These are phyloP conservation scores for Candolleomyces efflorescens DNA, from an alignment of 768 basidiomycete genomes.

Conservation along the genomic window DNA sequence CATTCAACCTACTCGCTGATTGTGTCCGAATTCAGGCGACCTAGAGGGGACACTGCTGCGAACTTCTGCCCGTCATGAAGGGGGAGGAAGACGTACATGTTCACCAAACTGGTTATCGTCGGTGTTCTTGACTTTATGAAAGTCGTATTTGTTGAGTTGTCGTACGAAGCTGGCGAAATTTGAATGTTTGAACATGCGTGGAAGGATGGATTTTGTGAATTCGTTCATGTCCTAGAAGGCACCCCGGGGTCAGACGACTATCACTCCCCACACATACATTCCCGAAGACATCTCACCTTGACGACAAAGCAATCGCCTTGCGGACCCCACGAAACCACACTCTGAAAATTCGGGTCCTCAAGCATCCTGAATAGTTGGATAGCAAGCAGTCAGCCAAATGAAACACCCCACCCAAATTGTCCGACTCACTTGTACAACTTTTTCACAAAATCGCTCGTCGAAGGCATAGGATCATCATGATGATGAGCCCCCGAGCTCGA, in stretches of 20 bases:
- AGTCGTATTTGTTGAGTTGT: slow-evolving; percentile 95
- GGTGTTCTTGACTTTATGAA: slow-evolving; percentile 92
- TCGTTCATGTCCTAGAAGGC: slow-evolving; percentile 78
- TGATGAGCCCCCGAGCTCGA: slow-evolving; percentile 5
- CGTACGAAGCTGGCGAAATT: slow-evolving; percentile 92
- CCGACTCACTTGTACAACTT: slow-evolving; percentile 82
- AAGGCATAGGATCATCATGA: slow-evolving; percentile 72
- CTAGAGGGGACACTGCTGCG: too few species aligned
- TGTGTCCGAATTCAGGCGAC: too few species aligned
- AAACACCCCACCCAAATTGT: neutral
- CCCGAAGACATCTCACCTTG: slow-evolving; percentile 42
- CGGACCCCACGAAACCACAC: slow-evolving; percentile 81
- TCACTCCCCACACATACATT: too few species aligned
- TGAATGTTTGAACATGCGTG: slow-evolving; percentile 92
- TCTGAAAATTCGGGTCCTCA: slow-evolving; percentile 67
- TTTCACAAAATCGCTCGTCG: slow-evolving; percentile 93
- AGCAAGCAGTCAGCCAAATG: neutral
- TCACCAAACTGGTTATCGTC: slow-evolving; percentile 73
- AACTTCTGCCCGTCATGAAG: too few species aligned
- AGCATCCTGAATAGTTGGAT: slow-evolving; percentile 66
- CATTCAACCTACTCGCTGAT: too few species aligned
- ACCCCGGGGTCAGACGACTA: neutral
- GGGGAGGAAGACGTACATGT: slow-evolving; percentile 49
- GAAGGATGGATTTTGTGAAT: slow-evolving; percentile 89
- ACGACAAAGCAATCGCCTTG: slow-evolving; percentile 88